A percentile compares a stretch with the other conserved stretches of the same genome.
These are phyloP conservation scores for Cryptococcus sp. DNA, from an alignment of 1,284 basidiomycete species.

Conservation along the genomic window DNA sequence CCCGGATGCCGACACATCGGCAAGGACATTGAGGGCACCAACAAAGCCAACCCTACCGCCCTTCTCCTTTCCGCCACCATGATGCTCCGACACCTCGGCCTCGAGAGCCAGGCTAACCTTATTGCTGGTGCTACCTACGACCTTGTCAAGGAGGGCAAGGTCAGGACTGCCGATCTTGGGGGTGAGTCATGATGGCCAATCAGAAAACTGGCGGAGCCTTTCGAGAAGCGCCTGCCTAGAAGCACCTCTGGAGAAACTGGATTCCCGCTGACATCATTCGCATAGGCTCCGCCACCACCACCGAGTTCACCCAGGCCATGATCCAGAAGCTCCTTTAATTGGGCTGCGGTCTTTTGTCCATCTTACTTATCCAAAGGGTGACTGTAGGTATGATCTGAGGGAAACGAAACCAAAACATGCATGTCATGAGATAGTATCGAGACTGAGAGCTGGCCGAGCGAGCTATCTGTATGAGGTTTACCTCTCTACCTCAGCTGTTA, in stretches of 20 bases:
- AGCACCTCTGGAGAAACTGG: too few relatives aligned
- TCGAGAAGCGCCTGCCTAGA: too few relatives aligned
- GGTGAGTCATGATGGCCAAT: slow-evolving; percentile 58
- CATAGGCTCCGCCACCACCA: slow-evolving; percentile 76
- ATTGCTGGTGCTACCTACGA: slow-evolving; percentile 92
- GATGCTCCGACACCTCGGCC: slow-evolving; percentile 96
- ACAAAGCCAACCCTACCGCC: slow-evolving; percentile 95
- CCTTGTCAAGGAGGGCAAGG: slow-evolving; percentile 83
- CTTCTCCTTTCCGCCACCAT: slow-evolving; percentile 98
- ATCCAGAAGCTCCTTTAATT: slow-evolving; percentile 54
- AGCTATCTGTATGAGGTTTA: too few relatives aligned
- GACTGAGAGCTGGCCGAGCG: not conserved
- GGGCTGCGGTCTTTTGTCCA: too few relatives aligned
- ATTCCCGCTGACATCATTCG: slow-evolving; percentile 1
- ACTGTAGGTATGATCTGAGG: too few relatives aligned
- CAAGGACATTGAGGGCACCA: slow-evolving; percentile 95
- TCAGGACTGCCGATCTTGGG: slow-evolving; percentile 93
- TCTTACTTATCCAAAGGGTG: too few relatives aligned
- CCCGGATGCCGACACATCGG: slow-evolving; percentile 98
- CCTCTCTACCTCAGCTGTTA: too few relatives aligned
- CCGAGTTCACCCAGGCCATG: slow-evolving; percentile 85
- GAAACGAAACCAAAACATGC: too few relatives aligned
- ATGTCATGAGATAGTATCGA: not conserved
- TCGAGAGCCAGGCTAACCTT: slow-evolving; percentile 90
- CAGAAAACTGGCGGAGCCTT: not conserved